Percentiles rank a stretch among this genome's conserved stretches.
phyloP scores from a whole-genome alignment of 176 grass and related monocot species.

The Phoenix dactylifera region DNA sequence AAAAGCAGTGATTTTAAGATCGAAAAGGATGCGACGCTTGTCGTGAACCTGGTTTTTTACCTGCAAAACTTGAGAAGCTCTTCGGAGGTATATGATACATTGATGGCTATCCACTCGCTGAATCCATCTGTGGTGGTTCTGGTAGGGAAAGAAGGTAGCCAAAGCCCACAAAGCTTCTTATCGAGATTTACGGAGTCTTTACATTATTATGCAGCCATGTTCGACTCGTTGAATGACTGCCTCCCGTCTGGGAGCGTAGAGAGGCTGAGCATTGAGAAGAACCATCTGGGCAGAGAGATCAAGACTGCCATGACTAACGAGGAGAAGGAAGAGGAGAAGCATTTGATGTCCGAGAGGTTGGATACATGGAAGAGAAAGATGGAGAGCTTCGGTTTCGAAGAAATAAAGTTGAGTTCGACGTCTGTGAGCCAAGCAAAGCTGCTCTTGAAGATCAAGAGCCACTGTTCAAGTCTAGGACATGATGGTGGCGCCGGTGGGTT shows the following conservation, averaged over 20 bases:
- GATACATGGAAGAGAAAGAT: conserved; percentile 38
- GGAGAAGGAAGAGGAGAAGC: background rate
- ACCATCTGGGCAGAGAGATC: conserved; percentile 71
- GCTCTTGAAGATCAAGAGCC: conserved; percentile 72
- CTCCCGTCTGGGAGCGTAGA: conserved; percentile 56
- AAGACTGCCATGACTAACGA: conserved; percentile 14
- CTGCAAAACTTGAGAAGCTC: conserved; percentile 20
- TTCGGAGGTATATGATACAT: conserved; percentile 15
- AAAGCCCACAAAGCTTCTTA: conserved; percentile 16
- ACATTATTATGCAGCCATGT: conserved; percentile 57
- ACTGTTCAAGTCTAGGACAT: conserved; percentile 18
- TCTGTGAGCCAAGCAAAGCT: conserved; percentile 90
- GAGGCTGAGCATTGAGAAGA: conserved; percentile 66
- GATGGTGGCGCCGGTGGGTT: conserved; percentile 37
- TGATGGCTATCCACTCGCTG: conserved; percentile 36
- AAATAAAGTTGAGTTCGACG: conserved; percentile 42
- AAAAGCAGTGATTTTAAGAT: conserved; percentile 6
- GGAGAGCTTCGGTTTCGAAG: conserved; percentile 44
- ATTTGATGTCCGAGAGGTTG: background rate
- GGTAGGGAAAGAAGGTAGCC: conserved; percentile 30
- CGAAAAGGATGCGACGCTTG: conserved; percentile 39
- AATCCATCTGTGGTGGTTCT: conserved; percentile 54
- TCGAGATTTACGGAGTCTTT: conserved; percentile 42
- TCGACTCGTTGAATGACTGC: conserved; percentile 66
- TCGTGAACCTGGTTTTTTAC: conserved; percentile 63